These are phyloP conservation scores for Tetrapyrgos nigripes DNA, from an alignment of 1,284 basidiomycete genomes.

Conservation along the genomic window DNA sequence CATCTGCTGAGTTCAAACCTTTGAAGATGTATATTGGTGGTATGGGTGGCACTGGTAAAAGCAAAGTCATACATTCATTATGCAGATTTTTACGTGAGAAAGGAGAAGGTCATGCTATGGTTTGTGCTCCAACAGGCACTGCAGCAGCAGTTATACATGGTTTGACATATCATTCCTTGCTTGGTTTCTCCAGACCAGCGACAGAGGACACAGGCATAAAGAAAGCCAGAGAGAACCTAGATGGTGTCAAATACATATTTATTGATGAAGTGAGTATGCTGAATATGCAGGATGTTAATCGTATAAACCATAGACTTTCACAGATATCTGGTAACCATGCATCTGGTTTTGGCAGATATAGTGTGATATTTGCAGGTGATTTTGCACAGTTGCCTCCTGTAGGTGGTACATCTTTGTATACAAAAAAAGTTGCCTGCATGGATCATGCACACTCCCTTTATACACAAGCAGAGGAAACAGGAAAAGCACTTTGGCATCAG, in stretches of 20 bases:
- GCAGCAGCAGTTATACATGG: neutral
- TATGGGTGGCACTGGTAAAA: conserved; percentile 40
- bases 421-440: no score
- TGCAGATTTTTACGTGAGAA: neutral
- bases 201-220: no score
- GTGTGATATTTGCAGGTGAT: conserved; percentile 7
- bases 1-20: conserved; percentile 15
- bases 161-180: conserved; percentile 1
- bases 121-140: neutral
- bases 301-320: neutral
- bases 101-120: neutral
- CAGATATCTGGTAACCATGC: conserved; percentile 26
- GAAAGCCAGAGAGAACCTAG: neutral
- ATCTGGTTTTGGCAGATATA: conserved; percentile 8
- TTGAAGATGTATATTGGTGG: conserved; percentile 39
- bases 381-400: conserved; percentile 6
- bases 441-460: no score
- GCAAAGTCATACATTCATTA: conserved; percentile 38
- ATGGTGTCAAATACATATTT: conserved; percentile 12
- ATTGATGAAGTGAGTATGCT: conserved; percentile 13
- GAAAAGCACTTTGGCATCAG: no score
- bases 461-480: no score
- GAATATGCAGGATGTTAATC: neutral
- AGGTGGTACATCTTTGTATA: neutral
- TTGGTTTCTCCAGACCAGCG: no score